Evolutionary conservation across 2,329 filamentous ascomycete species (phyloP), one percentile per base, ranked within the genome.

Genomic region (Pseudogymnoascus sp.): DNA sequence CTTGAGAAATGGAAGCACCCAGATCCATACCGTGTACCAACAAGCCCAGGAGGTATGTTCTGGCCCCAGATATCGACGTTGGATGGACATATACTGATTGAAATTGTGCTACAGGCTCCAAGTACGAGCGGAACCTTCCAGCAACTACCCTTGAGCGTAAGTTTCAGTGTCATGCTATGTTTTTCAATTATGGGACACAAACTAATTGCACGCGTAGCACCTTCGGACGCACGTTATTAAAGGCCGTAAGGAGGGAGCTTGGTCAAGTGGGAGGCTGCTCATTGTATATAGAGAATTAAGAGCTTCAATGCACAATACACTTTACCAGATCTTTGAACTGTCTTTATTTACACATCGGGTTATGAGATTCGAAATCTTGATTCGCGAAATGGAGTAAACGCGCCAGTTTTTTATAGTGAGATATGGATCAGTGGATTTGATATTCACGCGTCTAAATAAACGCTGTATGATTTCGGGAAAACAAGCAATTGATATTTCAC

Each of bases 1-100:
- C 80, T 99, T 67, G 86, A 95, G 72, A 90, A 88, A 76, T 99
- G 93, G 93, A 97, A 97, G 79, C 95, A 99, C 74, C 95, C 95
- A 3, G 95, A 99, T 76, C 93, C 95, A 33, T 97, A 96, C 76
- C 82, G 85, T 70, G 85, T 88, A 68, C 95, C 95, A 13, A 96
- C 91, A 44, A 93, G 95, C 40, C 95, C 95, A 10, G 95, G 95
- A 83, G 95, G 93, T 95, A 80, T 68, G 83, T 65, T 21, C 6
- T n/a, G 5, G 28, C 8, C 28, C 21, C 50, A 57, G 28, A 9
- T 57, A 57, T 35, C 28, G 17, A 57, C 15, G 35, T 21, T 13
- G 62, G 53, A 17, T 31, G 8, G 53, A 17, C 23, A 63, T 26
- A 40, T 63, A 40, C 35, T 35, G 19, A 42, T 35, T 42, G 26